Percentiles rank a stretch among this genome's conserved stretches.
phyloP scores from a whole-genome alignment of 1,139 yeast species.

The Blastobotrys apis region DNA sequence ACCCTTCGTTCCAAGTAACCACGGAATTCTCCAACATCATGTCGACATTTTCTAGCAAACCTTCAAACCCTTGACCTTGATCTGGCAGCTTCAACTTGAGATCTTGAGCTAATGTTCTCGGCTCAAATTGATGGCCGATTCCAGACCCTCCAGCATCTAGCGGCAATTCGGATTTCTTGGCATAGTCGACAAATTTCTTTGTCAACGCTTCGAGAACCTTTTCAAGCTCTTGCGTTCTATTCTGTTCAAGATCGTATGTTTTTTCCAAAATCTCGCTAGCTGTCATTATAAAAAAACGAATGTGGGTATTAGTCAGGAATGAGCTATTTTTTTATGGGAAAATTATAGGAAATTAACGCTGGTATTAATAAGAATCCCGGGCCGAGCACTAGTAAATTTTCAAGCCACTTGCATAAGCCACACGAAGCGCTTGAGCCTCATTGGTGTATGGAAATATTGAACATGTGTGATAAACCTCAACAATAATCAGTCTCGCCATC shows the following conservation, averaged over 20 bases:
- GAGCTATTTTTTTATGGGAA: too few relatives aligned
- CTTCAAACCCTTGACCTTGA: constrained; percentile 38
- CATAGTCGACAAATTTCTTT: constrained; percentile 39
- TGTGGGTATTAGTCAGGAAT: too few relatives aligned
- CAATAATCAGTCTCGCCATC: too few relatives aligned
- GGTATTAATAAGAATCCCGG: too few relatives aligned
- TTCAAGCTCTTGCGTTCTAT: constrained; percentile 45
- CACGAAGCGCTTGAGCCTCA: too few relatives aligned
- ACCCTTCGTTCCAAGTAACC: constrained; percentile 85
- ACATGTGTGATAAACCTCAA: too few relatives aligned
- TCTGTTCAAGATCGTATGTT: constrained; percentile 35
- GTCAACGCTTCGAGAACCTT: constrained; percentile 40
- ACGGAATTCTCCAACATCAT: constrained; percentile 63
- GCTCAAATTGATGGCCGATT: constrained; percentile 39
- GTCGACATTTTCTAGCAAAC: constrained; percentile 51
- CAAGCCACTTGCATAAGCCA: too few relatives aligned
- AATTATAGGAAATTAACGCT: too few relatives aligned
- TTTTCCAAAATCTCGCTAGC: too few relatives aligned
- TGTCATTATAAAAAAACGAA: too few relatives aligned
- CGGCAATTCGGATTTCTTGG: constrained; percentile 39
- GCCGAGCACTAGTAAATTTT: too few relatives aligned
- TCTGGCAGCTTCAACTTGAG: constrained; percentile 33
- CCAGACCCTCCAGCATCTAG: constrained; percentile 23
- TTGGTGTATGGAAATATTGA: too few relatives aligned
- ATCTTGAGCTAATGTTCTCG: constrained; percentile 34